Base-by-base conservation (phyloP, 164 flowering plant genomes). In the Chimonanthus salicifolius region DNA sequence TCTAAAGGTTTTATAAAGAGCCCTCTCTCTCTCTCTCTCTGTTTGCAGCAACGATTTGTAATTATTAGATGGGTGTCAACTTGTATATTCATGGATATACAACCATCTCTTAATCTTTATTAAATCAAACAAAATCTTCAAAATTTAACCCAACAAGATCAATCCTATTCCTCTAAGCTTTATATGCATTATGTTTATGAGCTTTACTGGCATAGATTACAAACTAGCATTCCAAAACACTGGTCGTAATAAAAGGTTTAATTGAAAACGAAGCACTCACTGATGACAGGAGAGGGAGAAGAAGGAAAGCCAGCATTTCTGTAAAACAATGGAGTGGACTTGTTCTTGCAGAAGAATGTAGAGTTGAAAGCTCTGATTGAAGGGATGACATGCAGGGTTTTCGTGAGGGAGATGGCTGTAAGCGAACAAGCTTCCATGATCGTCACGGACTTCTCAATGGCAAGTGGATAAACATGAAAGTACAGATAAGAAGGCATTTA, bases 371-470 rank as follows among this genome's bases (percentile, higher is more conserved):
- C 63, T 80, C 80, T 82, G 73, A 82, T 64, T 3, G 80, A 79
- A 48, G 85, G 83, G 47, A 50, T 21, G 47, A 77, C 71, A 20
- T 85, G 84, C 13, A 71, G 49, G 71, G 80, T 72, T 48, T 81
- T 80, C 60, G 81, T 62, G 77, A 87, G 82, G 51, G 93, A 83
- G 63, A 80, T 87, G 48, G 92, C 81, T 4, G 82, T 79, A 50
- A 87, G 74, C 74, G 84, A 84, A 75, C 88, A 83, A 82, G 94
- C 88, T 68, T 88, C 93, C 90, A 88, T 85, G 47, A 49, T 67
- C 70, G 47, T 68, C 68, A 21, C 69, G 64, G 48, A n/a, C 58
- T 20, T 67, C 44, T 64, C 66, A 49, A 20, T 20, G 44, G 47
- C 43, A 64, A 7, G 47, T 9, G 47, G n/a, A 44, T 43, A 45